Conservation (phyloP, 164 flowering plant species). For the Stephania yunnanensis region DNA sequence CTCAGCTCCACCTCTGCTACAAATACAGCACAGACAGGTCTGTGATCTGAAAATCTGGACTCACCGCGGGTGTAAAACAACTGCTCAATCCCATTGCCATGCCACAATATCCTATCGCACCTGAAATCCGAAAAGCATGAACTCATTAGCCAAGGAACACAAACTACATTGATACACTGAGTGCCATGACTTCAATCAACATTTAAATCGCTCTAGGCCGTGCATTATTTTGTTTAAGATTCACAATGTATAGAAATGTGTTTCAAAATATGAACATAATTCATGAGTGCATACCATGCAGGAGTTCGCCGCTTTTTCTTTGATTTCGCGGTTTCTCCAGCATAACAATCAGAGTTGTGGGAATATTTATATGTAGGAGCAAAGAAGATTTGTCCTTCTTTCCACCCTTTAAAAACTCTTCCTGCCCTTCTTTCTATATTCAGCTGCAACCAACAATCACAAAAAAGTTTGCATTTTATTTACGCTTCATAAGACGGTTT, state of each 20-base stretch:
- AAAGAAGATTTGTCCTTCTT: slow-evolving; percentile 66
- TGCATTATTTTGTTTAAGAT: too few relatives aligned
- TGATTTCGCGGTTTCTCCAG: slow-evolving; percentile 80
- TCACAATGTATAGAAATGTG: too few relatives aligned
- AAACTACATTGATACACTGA: too few relatives aligned
- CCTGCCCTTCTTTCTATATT: slow-evolving; percentile 76
- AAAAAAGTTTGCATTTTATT: neutral
- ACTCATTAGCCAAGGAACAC: neutral
- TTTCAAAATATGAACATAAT: too few relatives aligned
- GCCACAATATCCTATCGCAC: slow-evolving; percentile 96
- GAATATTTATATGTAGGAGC: slow-evolving; percentile 95
- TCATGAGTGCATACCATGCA: slow-evolving; percentile 47
- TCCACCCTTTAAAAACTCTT: slow-evolving; percentile 74
- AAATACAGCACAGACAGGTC: slow-evolving; percentile 85
- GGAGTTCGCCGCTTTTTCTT: slow-evolving; percentile 92
- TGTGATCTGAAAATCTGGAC: slow-evolving; percentile 95
- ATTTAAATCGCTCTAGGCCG: neutral
- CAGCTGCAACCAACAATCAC: slow-evolving; percentile 37
- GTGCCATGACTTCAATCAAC: too few relatives aligned
- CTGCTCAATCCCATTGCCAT: slow-evolving; percentile 73
- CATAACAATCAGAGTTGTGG: slow-evolving; percentile 77
- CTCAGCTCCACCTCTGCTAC: slow-evolving; percentile 21
- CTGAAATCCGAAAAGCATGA: slow-evolving; percentile 32
- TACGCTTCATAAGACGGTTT: too few relatives aligned
- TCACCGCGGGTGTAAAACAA: slow-evolving; percentile 73